Conservation (phyloP, 495 filamentous ascomycete species). For the Hypoxylon cercidicola region DNA sequence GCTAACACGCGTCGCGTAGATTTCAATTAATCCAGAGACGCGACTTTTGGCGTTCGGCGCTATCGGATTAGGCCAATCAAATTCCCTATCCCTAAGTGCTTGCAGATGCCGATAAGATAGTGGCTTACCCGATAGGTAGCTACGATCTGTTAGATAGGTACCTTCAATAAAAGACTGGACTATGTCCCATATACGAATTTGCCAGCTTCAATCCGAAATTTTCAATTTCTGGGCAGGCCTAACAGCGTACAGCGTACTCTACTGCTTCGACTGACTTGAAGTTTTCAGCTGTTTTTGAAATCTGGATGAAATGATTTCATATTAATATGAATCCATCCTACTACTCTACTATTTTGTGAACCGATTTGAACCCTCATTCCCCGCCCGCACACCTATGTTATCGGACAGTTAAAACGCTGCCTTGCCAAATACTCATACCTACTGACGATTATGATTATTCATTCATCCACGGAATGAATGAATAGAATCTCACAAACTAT, state of each 20-base stretch:
- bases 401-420: no score
- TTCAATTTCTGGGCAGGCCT: neutral
- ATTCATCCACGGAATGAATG: slow-evolving; percentile 5
- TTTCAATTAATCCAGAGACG: slow-evolving; percentile 16
- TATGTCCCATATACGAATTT: no score
- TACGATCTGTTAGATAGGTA: no score
- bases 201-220: neutral
- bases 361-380: neutral
- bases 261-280: neutral
- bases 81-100: slow-evolving; percentile 25
- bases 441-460: neutral
- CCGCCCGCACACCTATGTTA: no score
- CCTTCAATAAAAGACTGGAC: no score
- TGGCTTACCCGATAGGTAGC: neutral
- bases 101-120: slow-evolving; percentile 30
- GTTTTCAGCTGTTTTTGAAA: no score
- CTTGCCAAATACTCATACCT: neutral
- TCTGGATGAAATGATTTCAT: no score
- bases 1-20: slow-evolving; percentile 30
- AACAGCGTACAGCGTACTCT: neutral
- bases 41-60: slow-evolving; percentile 22
- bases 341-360: neutral
- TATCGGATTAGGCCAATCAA: slow-evolving; percentile 25
- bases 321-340: no score
- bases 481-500: neutral